Base-by-base conservation (phyloP, 192 early-diverging fungal species). In the Umbelopsis vinacea region DNA sequence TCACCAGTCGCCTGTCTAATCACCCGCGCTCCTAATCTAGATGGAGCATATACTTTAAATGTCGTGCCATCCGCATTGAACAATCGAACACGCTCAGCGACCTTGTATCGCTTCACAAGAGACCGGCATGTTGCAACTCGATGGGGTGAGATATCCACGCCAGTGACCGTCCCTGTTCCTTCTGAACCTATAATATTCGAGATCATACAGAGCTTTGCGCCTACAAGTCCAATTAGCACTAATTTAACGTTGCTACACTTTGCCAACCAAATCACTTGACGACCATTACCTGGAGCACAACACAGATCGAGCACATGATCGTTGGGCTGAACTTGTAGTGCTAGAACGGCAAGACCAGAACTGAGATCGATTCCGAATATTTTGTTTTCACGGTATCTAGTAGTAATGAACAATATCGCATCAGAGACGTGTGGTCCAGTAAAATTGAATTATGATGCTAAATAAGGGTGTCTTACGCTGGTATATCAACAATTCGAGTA, bases 281-380 rank as follows among this genome's bases (percentile, higher is more conserved):
- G 43, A 5, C 29, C 29, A 29, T 22, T 68, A 43, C 83, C 85
- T 9, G 88, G 88, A 8, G 83, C 87, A 53, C 85, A 82, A 66
- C 86, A 89, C 37, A 86, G 53, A 78, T 89, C 97, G 17, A 99
- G 84, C 3, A 98, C 90, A 75, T 98, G 92, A 67, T 99, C 92
- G 46, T 91, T 83, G 0, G 87, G 82, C 10, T 88, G 55, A 0
- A 96, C 77, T 2, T 87, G 87, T 17, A 99, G 81, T 5, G 96
- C 91, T 37, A 87, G 74, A 0, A 92, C 94, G 0, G 96, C 95
- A 1, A 97, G 84, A 0, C 89, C 97, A 3, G 94, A 96, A 69
- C 93, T 89, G 19, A 95, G 80, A 76, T 96, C 94, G 69, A 96
- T 81, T 37, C 79, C 79, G 53, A 81, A 81, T n/a, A 81, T 48